Evolutionary conservation across 163 green algal species (phyloP), one percentile per base, ranked within the genome.

Genomic region (Coccomyxa subellipsoidea): DNA sequence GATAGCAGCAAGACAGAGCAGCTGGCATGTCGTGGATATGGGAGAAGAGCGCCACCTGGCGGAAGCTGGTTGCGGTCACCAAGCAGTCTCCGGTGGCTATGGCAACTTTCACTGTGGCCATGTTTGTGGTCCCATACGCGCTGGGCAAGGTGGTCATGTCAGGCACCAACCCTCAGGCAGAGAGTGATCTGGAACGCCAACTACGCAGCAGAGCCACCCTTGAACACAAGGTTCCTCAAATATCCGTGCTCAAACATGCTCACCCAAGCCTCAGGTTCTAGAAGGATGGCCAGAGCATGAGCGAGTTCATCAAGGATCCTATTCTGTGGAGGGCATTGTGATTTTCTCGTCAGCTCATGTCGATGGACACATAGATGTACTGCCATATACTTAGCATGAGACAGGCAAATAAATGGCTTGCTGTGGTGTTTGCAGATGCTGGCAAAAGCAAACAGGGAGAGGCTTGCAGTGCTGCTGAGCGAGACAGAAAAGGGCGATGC

Each of bases 11-110:
- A n/a, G n/a, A n/a, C n/a, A n/a, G n/a, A n/a, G n/a, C n/a, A n/a
- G n/a, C n/a, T n/a, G n/a, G n/a, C 77, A 88, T 88, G 85, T 77
- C 81, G 9, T 88, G 79, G 79, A n/a, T 86, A 6, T 88, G 79
- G 78, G 85, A 88, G 69, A 85, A 86, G 69, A 88, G 85, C 53
- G 29, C 81, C 2, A 69, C 40, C 1, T 88, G 85, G 85, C 82
- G 85, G 25, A 82, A 47, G n/a, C 82, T 88, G 38, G 85, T 88
- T 4, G 79, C 82, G 12, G 70, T 76, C 37, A 88, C 81, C 37
- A 83, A 69, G 69, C 66, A 76, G 18, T 86, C 82, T 9, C 85
- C 85, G 32, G 35, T 34, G 6, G 79, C 79, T 10, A 85, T 86
- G 38, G 79, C 79, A 15, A 53, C 29, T 12, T 88, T 88, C 79